phyloP scores from a whole-genome alignment of 148 eudicot species.

The Cornus controversa region DNA sequence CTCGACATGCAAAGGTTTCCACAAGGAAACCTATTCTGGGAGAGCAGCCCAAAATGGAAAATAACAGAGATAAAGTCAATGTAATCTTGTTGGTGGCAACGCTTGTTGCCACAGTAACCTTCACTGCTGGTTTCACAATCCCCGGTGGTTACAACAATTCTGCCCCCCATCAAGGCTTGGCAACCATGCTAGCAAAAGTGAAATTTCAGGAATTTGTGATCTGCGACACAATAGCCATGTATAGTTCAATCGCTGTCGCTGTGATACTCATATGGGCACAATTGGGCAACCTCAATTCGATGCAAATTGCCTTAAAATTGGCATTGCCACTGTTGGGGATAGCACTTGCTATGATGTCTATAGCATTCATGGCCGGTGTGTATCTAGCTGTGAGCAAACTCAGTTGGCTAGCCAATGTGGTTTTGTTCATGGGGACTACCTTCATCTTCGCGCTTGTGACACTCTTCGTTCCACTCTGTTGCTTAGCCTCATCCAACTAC shows the following conservation, averaged over 20 bases:
- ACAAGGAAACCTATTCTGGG: not conserved
- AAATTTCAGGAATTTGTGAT: constrained; percentile 29
- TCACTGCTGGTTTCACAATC: constrained; percentile 27
- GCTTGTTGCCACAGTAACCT: constrained; percentile 27
- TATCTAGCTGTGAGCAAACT: constrained; percentile 32
- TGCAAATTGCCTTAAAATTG: constrained; percentile 19
- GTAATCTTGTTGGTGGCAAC: constrained; percentile 26
- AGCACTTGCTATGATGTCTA: constrained; percentile 42
- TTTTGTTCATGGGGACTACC: constrained; percentile 30
- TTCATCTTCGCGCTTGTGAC: constrained; percentile 18
- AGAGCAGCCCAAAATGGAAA: not conserved
- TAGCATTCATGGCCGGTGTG: constrained; percentile 45
- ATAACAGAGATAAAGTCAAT: constrained; percentile 27
- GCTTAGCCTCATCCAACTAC: constrained; percentile 8
- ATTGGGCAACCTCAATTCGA: constrained; percentile 30
- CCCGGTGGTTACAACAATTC: constrained; percentile 30
- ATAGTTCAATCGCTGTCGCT: constrained; percentile 32
- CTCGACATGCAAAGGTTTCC: constrained; percentile 7
- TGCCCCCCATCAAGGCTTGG: constrained; percentile 18
- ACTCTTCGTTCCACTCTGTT: constrained; percentile 32
- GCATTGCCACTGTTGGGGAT: constrained; percentile 40
- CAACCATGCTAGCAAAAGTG: constrained; percentile 18
- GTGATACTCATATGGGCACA: constrained; percentile 48
- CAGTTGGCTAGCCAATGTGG: constrained; percentile 36
- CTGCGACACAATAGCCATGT: constrained; percentile 43